Conservation (phyloP, 23 red algal species). For the Gracilaria vermiculophylla region DNA sequence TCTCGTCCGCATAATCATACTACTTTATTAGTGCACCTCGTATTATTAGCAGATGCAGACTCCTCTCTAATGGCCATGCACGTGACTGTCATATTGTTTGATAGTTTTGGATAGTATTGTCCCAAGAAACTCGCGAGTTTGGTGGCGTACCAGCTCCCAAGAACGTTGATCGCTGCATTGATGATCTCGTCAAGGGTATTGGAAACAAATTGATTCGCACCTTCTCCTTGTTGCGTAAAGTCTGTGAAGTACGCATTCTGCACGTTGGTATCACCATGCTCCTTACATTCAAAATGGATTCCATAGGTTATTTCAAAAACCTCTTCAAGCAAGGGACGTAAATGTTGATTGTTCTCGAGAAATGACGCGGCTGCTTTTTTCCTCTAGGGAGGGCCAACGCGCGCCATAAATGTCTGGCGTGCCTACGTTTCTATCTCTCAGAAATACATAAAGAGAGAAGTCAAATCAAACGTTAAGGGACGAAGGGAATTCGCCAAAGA, state of each 20-base stretch:
- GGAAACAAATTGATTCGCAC: constrained; percentile 16
- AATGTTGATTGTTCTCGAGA: background rate
- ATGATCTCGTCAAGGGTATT: constrained; percentile 17
- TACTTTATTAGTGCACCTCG: background rate
- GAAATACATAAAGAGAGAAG: background rate
- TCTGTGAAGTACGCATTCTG: constrained; percentile 28
- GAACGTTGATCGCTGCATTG: constrained; percentile 28
- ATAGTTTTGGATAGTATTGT: constrained; percentile 5
- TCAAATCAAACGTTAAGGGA: background rate
- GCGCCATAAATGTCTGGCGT: background rate
- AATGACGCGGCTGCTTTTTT: background rate
- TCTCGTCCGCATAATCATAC: background rate
- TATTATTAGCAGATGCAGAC: background rate
- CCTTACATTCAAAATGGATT: background rate
- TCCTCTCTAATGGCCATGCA: background rate
- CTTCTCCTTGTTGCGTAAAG: constrained; percentile 1
- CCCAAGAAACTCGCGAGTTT: background rate
- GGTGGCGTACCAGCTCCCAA: constrained; percentile 18
- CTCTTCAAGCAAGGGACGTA: background rate
- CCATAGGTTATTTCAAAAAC: constrained; percentile 16
- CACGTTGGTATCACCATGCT: background rate
- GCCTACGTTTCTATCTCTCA: background rate
- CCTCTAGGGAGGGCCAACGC: constrained; percentile 1
- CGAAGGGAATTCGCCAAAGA: background rate
- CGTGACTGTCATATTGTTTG: background rate